phyloP scores from a whole-genome alignment of 1,284 basidiomycete species.

The Sanguinoderma infundibulare region DNA sequence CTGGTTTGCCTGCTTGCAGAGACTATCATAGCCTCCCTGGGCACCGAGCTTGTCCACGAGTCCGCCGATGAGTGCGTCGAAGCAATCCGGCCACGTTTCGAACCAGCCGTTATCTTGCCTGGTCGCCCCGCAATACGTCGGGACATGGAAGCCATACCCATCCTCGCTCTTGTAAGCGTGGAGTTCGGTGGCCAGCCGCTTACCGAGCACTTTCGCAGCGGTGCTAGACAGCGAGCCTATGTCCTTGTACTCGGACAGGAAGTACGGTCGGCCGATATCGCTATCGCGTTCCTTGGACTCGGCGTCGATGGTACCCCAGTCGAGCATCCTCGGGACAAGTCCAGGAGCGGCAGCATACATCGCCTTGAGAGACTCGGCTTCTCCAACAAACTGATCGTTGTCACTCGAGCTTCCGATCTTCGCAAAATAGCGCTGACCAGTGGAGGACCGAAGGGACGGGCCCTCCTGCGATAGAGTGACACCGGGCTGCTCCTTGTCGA shows the following conservation, averaged over 20 bases:
- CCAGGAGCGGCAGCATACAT: slow-evolving; percentile 69
- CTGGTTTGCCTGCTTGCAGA: slow-evolving; percentile 60
- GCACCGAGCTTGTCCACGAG: slow-evolving; percentile 59
- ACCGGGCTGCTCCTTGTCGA: slow-evolving; percentile 53
- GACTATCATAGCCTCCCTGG: slow-evolving; percentile 47
- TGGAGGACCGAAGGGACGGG: slow-evolving; percentile 46
- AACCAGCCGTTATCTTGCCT: slow-evolving; percentile 79
- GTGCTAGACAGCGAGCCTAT: slow-evolving; percentile 50
- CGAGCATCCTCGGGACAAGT: slow-evolving; percentile 66
- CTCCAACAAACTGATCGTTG: slow-evolving; percentile 70
- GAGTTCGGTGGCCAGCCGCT: slow-evolving; percentile 66
- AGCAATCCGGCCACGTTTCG: slow-evolving; percentile 75
- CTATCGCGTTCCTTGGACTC: slow-evolving; percentile 34
- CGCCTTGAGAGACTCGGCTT: slow-evolving; percentile 72
- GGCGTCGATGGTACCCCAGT: slow-evolving; percentile 48
- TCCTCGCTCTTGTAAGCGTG: slow-evolving; percentile 57
- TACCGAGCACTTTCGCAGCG: slow-evolving; percentile 59
- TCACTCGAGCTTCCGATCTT: slow-evolving; percentile 59
- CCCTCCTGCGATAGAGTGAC: slow-evolving; percentile 45
- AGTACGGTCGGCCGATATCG: slow-evolving; percentile 57
- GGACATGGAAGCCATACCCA: slow-evolving; percentile 77
- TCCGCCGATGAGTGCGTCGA: slow-evolving; percentile 69
- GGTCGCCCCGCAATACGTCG: slow-evolving; percentile 84
- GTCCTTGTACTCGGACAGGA: slow-evolving; percentile 79
- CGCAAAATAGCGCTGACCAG: slow-evolving; percentile 61